Percentiles rank a stretch among this genome's conserved stretches.
These are phyloP conservation scores for Xylaria sp. DNA, from an alignment of 2,329 filamentous ascomycete genomes.

Conservation along the genomic window DNA sequence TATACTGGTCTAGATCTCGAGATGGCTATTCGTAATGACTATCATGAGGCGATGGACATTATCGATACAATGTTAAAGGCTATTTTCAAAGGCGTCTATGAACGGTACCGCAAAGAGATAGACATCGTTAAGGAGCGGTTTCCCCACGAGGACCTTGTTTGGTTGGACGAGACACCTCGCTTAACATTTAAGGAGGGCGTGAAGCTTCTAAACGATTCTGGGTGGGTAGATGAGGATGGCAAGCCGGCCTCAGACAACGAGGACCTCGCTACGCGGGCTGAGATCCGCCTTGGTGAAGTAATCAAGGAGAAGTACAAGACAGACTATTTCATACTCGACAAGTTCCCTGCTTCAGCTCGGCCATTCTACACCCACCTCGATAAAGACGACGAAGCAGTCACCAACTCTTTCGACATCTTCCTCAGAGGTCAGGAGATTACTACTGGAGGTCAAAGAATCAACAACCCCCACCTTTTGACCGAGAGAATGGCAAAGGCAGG, in stretches of 20 bases:
- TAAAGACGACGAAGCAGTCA: slow-evolving; percentile 62
- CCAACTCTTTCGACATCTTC: slow-evolving; percentile 96
- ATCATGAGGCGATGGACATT: slow-evolving; percentile 84
- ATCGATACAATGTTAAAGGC: slow-evolving; percentile 84
- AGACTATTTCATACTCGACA: slow-evolving; percentile 94
- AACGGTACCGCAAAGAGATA: slow-evolving; percentile 74
- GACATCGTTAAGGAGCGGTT: slow-evolving; percentile 84
- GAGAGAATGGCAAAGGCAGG: slow-evolving; percentile 80
- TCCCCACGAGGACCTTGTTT: slow-evolving; percentile 86
- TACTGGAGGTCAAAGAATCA: slow-evolving; percentile 92
- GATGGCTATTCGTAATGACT: slow-evolving; percentile 89
- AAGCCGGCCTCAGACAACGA: slow-evolving; percentile 76
- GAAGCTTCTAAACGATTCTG: slow-evolving; percentile 80
- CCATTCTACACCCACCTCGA: slow-evolving; percentile 95
- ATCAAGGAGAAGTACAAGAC: slow-evolving; percentile 88
- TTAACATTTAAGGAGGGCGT: slow-evolving; percentile 84
- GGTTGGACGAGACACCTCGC: slow-evolving; percentile 85
- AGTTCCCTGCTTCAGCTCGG: slow-evolving; percentile 84
- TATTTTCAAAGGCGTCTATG: slow-evolving; percentile 78
- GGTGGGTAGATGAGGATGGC: slow-evolving; percentile 81
- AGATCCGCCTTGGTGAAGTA: slow-evolving; percentile 84
- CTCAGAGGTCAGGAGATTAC: slow-evolving; percentile 92
- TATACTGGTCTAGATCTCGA: slow-evolving; percentile 94
- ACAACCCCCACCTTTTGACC: slow-evolving; percentile 78
- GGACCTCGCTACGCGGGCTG: slow-evolving; percentile 85